phyloP scores from a whole-genome alignment of 345 rosid species.

The Syzygium jambos region DNA sequence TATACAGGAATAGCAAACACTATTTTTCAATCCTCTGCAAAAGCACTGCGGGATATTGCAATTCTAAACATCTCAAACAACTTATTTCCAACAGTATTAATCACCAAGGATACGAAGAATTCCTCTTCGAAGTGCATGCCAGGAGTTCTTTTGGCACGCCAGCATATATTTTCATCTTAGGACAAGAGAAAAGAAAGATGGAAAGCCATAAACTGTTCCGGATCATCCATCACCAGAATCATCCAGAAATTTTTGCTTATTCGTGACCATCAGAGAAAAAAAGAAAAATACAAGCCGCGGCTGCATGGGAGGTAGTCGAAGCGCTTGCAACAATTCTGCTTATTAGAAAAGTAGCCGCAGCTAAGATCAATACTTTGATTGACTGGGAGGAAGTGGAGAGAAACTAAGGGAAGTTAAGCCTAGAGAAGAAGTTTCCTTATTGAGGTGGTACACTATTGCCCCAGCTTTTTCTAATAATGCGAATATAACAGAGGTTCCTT shows the following conservation, averaged over 20 bases:
- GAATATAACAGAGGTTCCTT: background rate
- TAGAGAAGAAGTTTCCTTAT: background rate
- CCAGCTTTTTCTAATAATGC: background rate
- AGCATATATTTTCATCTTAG: background rate
- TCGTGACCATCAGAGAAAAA: background rate
- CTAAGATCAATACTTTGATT: background rate
- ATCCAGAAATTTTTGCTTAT: background rate
- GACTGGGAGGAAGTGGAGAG: background rate
- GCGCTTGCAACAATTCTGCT: background rate
- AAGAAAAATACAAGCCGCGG: background rate
- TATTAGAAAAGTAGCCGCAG: background rate
- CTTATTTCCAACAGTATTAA: background rate
- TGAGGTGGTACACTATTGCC: background rate
- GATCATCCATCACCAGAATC: background rate
- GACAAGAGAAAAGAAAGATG: background rate
- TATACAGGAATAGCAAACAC: background rate
- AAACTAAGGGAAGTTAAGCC: background rate
- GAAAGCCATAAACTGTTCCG: background rate
- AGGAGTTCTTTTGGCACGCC: background rate
- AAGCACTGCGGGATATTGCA: background rate
- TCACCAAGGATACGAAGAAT: background rate
- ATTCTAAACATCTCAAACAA: background rate
- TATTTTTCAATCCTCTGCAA: background rate
- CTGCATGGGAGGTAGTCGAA: background rate
- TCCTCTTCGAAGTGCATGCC: background rate